A percentile compares a stretch with the other conserved stretches of the same genome.
Conservation (phyloP, 148 eudicot species). For the Linanthus parryae region DNA sequence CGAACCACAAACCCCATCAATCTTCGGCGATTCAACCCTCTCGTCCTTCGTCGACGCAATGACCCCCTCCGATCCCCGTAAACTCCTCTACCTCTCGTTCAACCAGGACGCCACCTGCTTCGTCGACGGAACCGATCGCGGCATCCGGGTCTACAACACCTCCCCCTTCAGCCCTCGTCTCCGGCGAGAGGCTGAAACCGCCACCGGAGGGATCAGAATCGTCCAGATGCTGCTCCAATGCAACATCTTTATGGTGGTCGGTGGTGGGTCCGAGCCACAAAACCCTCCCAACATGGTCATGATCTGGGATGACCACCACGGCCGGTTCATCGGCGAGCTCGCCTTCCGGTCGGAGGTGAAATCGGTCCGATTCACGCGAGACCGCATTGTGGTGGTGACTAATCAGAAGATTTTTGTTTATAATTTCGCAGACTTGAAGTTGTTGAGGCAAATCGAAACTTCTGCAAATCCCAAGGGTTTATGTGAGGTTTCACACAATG, state of each 20-base stretch:
- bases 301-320: constrained; percentile 61
- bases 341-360: constrained; percentile 46
- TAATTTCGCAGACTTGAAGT: constrained; percentile 49
- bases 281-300: constrained; percentile 46
- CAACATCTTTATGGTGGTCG: constrained; percentile 42
- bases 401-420: constrained; percentile 50
- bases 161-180: constrained; percentile 38
- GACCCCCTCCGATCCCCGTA: constrained; percentile 6
- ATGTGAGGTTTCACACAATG: constrained; percentile 59
- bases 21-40: too few species aligned
- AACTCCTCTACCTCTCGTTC: constrained; percentile 35
- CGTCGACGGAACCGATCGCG: constrained; percentile 41
- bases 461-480: constrained; percentile 59
- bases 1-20: too few species aligned
- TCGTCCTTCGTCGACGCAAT: constrained; percentile 2
- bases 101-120: constrained; percentile 61
- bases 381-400: constrained; percentile 45
- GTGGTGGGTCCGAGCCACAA: constrained; percentile 36
- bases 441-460: constrained; percentile 61
- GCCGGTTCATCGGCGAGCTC: constrained; percentile 51
- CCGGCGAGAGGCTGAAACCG: constrained; percentile 21
- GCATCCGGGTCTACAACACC: constrained; percentile 45
- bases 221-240: constrained; percentile 65
- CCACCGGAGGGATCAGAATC: constrained; percentile 25
- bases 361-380: constrained; percentile 52